Evolutionary conservation across 163 green algal genomes (phyloP).

Genomic region (Chlorella variabilis): DNA sequence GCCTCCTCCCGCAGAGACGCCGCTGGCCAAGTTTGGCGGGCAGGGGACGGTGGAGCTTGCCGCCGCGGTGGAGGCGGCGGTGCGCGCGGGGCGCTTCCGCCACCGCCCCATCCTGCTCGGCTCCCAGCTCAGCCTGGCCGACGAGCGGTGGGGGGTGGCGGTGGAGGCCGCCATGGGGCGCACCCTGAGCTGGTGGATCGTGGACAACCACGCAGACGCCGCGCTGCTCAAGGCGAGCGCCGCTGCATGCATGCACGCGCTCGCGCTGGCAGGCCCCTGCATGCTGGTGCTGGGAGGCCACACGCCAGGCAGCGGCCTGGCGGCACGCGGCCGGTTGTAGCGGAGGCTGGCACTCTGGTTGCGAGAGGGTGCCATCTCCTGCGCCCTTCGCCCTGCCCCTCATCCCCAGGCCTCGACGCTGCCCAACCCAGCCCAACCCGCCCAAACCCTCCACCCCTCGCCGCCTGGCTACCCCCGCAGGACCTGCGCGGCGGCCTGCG

Average conservation of each 20-base stretch:
- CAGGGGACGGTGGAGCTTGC: neutral
- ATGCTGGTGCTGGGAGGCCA: neutral
- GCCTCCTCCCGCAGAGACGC: neutral
- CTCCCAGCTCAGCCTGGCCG: constrained; percentile 35
- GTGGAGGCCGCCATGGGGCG: constrained; percentile 35
- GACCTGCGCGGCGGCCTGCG: neutral
- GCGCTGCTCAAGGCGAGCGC: neutral
- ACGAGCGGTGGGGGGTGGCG: constrained; percentile 48
- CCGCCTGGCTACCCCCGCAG: no score
- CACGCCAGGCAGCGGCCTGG: no score
- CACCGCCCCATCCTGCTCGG: constrained; percentile 47
- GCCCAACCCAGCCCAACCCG: no score
- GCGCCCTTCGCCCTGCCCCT: no score
- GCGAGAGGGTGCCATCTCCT: no score
- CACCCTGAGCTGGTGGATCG: neutral
- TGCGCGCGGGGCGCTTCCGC: constrained; percentile 26
- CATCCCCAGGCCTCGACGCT: no score
- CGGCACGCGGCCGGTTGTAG: no score
- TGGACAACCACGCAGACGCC: neutral
- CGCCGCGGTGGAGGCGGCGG: neutral
- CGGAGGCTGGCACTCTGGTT: no score
- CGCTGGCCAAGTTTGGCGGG: constrained; percentile 33
- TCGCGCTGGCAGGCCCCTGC: neutral
- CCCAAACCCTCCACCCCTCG: no score
- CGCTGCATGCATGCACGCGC: no score